These are phyloP conservation scores for Theileria parva DNA, from an alignment of 169 alveolate species.

Conservation along the genomic window DNA sequence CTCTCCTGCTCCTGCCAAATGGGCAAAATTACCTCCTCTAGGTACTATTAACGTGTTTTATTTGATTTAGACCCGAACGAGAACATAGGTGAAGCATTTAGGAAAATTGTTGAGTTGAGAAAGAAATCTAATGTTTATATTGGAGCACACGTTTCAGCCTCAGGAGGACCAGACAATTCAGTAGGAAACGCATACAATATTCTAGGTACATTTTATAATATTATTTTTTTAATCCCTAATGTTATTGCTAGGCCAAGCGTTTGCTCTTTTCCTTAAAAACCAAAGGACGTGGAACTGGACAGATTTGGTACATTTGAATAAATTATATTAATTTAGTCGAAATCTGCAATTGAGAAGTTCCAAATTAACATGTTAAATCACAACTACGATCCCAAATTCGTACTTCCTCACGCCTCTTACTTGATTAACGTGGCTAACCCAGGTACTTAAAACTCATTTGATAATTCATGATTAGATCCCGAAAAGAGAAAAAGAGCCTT, in stretches of 20 bases:
- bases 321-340: constrained; percentile 9
- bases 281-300: constrained; percentile 88
- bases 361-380: constrained; percentile 65
- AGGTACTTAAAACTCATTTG: constrained; percentile 47
- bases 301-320: constrained; percentile 54
- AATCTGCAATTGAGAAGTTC: constrained; percentile 69
- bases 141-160: constrained; percentile 88
- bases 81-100: constrained; percentile 43
- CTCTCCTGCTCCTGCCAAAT: constrained; percentile 22
- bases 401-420: constrained; percentile 88
- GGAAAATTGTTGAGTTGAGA: constrained; percentile 27
- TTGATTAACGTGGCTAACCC: constrained; percentile 88
- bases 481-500: constrained; percentile 83
- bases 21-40: constrained; percentile 51
- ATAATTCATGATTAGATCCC: constrained; percentile 23
- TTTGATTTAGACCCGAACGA: constrained; percentile 54
- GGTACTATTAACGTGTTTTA: constrained; percentile 14
- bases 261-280: constrained; percentile 85
- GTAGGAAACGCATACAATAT: constrained; percentile 79
- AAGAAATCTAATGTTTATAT: constrained; percentile 70
- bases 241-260: constrained; percentile 76
- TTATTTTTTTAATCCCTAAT: neutral
- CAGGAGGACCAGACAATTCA: constrained; percentile 87
- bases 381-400: constrained; percentile 68
- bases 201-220: constrained; percentile 56